These are phyloP conservation scores for Apocynum venetum DNA, from an alignment of 257 asterid genomes.

Conservation along the genomic window DNA sequence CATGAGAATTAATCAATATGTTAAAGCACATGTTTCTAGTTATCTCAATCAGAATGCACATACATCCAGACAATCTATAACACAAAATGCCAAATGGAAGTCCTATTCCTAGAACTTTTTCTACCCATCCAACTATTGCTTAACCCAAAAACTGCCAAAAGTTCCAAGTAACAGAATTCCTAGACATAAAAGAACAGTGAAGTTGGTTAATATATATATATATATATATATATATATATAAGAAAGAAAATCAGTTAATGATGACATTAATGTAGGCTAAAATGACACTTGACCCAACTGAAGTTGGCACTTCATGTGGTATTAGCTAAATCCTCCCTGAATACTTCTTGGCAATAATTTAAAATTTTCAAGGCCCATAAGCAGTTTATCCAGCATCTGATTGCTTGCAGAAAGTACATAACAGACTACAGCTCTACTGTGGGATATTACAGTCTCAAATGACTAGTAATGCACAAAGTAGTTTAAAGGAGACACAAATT, in stretches of 20 bases:
- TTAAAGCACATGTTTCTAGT: not conserved
- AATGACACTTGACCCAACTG: not conserved
- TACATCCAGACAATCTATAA: not conserved
- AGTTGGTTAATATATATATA: not conserved
- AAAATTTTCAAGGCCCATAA: not conserved
- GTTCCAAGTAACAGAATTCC: not conserved
- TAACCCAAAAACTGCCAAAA: not conserved
- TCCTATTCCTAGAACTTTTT: not conserved
- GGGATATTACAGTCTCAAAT: not conserved
- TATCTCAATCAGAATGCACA: not conserved
- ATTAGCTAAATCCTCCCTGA: not conserved
- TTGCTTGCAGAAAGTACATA: not conserved
- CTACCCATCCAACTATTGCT: not conserved
- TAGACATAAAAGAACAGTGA: not conserved
- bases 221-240: no score
- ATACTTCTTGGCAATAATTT: not conserved
- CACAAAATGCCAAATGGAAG: not conserved
- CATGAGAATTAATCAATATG: not conserved
- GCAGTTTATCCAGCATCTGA: not conserved
- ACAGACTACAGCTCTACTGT: not conserved
- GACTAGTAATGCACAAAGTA: not conserved
- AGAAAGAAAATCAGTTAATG: not conserved
- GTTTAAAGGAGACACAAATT: not conserved
- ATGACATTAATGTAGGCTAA: not conserved
- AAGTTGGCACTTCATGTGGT: not conserved